Percentiles rank a stretch among this genome's conserved stretches.
phyloP scores from a whole-genome alignment of 257 asterid genomes.

The Fraxinus excelsior region DNA sequence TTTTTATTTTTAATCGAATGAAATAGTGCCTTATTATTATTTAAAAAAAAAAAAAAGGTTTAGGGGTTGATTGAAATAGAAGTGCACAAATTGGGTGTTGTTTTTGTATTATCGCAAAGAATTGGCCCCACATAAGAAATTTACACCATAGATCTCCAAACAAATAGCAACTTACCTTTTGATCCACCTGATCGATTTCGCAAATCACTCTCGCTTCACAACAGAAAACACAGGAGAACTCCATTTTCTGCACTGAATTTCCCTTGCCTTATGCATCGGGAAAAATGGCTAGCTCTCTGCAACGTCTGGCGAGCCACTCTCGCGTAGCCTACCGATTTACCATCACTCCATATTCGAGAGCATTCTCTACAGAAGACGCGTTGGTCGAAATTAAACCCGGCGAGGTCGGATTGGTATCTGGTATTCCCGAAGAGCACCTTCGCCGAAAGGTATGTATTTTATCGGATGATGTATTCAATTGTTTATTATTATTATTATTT shows the following conservation, averaged over 20 bases:
- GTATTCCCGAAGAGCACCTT: constrained; percentile 89
- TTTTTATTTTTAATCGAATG: too few relatives aligned
- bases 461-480: background rate
- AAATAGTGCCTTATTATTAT: too few relatives aligned
- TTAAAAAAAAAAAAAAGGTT: background rate
- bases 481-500: background rate
- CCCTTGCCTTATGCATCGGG: constrained; percentile 19
- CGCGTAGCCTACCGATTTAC: constrained; percentile 41
- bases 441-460: constrained; percentile 54
- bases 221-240: constrained; percentile 7
- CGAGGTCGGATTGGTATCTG: constrained; percentile 83
- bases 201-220: constrained; percentile 1
- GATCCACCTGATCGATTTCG: constrained; percentile 15
- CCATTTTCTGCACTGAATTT: constrained; percentile 15
- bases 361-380: constrained; percentile 65
- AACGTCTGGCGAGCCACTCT: constrained; percentile 51
- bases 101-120: background rate
- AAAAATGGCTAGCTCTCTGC: constrained; percentile 75
- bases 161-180: background rate
- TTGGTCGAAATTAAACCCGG: constrained; percentile 80
- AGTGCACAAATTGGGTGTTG: background rate
- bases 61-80: background rate
- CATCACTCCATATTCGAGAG: constrained; percentile 44
- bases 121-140: background rate
- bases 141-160: background rate